Percentiles rank a stretch among this genome's conserved stretches.
Conservation (phyloP, 2,329 filamentous ascomycete species). For the Ambrosiella xylebori region DNA sequence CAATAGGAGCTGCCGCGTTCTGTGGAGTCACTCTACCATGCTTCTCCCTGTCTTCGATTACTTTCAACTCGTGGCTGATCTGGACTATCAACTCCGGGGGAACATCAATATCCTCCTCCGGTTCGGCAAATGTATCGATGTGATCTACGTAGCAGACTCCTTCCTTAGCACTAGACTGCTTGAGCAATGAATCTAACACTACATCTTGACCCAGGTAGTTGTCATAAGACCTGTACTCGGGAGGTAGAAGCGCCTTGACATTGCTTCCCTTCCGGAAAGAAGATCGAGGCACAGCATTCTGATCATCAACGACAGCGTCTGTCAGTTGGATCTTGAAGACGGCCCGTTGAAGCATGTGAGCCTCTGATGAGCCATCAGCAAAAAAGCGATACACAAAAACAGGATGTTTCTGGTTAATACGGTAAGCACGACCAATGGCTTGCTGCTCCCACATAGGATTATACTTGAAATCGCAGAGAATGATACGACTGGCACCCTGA, state of each 20-base stretch:
- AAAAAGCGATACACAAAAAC: constrained; percentile 77
- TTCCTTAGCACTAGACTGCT: neutral
- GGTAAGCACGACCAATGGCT: constrained; percentile 71
- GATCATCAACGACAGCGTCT: constrained; percentile 66
- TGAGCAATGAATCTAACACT: constrained; percentile 30
- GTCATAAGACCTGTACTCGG: neutral
- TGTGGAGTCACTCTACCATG: neutral
- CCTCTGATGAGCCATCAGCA: constrained; percentile 63
- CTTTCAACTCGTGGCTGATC: neutral
- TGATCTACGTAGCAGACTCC: constrained; percentile 10
- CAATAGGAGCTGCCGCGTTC: neutral
- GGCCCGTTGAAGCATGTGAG: constrained; percentile 51
- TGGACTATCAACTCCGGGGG: constrained; percentile 3
- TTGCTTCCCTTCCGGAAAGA: constrained; percentile 25
- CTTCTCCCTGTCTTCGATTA: constrained; percentile 4
- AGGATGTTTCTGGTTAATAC: constrained; percentile 62
- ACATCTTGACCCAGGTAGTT: constrained; percentile 7
- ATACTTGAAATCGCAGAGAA: constrained; percentile 71
- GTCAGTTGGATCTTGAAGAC: constrained; percentile 74
- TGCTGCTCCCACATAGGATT: constrained; percentile 73
- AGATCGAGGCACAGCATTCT: constrained; percentile 53
- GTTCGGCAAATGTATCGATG: constrained; percentile 10
- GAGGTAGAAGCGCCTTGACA: neutral
- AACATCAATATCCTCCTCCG: constrained; percentile 7
- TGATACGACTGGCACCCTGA: constrained; percentile 63